Base-by-base conservation (phyloP, 768 basidiomycete genomes). In the Lactarius sanguifluus region DNA sequence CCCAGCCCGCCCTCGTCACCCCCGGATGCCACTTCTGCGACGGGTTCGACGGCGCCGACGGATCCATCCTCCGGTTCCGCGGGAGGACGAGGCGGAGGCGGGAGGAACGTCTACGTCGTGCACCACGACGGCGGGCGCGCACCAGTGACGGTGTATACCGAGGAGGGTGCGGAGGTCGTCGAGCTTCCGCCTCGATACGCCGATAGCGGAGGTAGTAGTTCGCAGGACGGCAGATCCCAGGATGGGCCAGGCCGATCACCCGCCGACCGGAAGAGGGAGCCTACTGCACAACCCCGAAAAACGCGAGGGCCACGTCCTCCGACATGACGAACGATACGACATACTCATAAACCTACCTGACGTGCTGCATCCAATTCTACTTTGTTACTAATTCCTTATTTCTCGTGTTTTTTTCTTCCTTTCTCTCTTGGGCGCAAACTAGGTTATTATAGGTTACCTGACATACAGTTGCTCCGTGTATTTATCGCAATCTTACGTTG, bases 81-180 rank as follows among this genome's bases (percentile, higher is more conserved):
- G 4, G 63, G 60, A 15, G 64, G 38, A 23, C 52, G 66, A 40
- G 18, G 57, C 55, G 32, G 66, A 40, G 18, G 36, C 55, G 32
- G 61, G 60, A 34, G 59, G 69, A 75, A 72, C 25, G 80, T 86
- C 10, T 86, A 86, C 68, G 83, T 86, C 47, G 80, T 88, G 38
- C 86, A 86, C 68, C 86, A 86, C 70, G 86, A 87, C 70, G 80
- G 79, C n/a, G 83, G 85, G 13, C 73, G 80, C 18, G 75, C 85
- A 20, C 86, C 86, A 1, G 83, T 88, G 47, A 84, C 85, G 3
- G 83, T 86, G 23, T 85, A 82, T 69, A 82, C 84, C 61, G 77
- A 79, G 61, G 79, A 81, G 55, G 86, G 85, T 18, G 81, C 84
- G 10, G 78, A 83, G 66, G 82, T 87, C 7, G 83, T 86, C 12